phyloP scores from a whole-genome alignment of 306 rosid species.

The Sechiopsis laciniata region DNA sequence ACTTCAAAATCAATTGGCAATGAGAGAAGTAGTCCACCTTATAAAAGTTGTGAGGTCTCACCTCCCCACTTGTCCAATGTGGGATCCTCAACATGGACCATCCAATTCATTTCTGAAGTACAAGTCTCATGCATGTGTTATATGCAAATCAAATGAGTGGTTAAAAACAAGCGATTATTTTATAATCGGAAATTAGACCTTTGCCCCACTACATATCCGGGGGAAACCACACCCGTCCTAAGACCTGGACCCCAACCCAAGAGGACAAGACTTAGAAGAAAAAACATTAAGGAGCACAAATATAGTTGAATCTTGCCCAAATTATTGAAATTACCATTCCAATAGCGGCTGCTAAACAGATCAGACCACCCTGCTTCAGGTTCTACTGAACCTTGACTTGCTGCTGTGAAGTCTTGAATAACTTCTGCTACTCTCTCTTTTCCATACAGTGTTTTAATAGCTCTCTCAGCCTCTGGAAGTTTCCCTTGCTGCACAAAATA shows the following conservation, averaged over 20 bases:
- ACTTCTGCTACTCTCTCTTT: conserved; percentile 73
- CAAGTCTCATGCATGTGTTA: neutral
- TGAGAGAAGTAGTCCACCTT: too few relatives aligned
- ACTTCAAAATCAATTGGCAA: too few relatives aligned
- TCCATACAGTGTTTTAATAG: conserved; percentile 60
- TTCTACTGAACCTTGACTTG: conserved; percentile 74
- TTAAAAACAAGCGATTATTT: neutral
- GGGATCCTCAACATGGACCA: too few relatives aligned
- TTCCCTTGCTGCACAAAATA: conserved; percentile 76
- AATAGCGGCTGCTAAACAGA: conserved; percentile 80
- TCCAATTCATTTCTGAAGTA: neutral
- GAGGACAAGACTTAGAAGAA: neutral
- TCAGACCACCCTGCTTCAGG: conserved; percentile 97
- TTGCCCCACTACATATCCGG: too few relatives aligned
- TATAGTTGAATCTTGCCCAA: conserved; percentile 1
- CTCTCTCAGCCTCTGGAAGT: conserved; percentile 68
- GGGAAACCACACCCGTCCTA: too few relatives aligned
- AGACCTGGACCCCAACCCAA: too few relatives aligned
- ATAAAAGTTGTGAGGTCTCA: too few relatives aligned
- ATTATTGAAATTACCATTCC: conserved; percentile 57
- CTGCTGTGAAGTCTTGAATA: conserved; percentile 51
- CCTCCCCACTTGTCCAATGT: too few relatives aligned
- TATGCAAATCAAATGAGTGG: neutral
- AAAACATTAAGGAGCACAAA: neutral
- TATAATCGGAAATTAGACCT: too few relatives aligned